Conservation (phyloP, 2,329 filamentous ascomycete species). For the Nakataea oryzae region DNA sequence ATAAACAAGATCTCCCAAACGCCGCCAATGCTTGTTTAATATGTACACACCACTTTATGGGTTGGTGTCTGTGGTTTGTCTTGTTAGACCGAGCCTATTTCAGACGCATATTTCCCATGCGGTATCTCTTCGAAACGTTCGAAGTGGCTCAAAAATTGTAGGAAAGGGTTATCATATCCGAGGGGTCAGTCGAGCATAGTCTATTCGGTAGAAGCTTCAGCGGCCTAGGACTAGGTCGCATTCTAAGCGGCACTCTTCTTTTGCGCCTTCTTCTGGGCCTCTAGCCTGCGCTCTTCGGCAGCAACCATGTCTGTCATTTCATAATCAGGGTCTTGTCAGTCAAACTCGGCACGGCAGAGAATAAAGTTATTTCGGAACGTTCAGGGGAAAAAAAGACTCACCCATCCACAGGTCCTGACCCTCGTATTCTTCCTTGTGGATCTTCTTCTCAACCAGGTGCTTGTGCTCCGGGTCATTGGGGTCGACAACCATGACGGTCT, state of each 20-base stretch:
- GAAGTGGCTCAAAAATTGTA: not conserved
- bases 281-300: constrained; percentile 58
- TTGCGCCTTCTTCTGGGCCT: constrained; percentile 25
- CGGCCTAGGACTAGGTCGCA: not conserved
- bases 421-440: constrained; percentile 78
- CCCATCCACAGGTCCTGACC: constrained; percentile 91
- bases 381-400: constrained; percentile 26
- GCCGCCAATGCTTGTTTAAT: not conserved
- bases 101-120: not conserved
- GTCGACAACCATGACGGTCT: constrained; percentile 73
- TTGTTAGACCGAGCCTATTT: not conserved
- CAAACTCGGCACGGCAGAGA: not conserved
- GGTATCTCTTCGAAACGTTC: not conserved
- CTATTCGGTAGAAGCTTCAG: not conserved
- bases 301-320: constrained; percentile 61
- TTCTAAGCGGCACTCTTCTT: constrained; percentile 9
- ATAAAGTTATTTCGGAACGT: not conserved
- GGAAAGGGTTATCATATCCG: not conserved
- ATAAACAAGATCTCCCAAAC: not conserved
- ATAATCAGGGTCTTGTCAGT: constrained; percentile 3
- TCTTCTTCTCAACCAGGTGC: constrained; percentile 73
- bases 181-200: no score
- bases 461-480: constrained; percentile 76
- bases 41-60: not conserved
- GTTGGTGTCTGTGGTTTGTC: not conserved